Evolutionary conservation across 1,284 basidiomycete species (phyloP).

Genomic region (Porodaedalea pini): DNA sequence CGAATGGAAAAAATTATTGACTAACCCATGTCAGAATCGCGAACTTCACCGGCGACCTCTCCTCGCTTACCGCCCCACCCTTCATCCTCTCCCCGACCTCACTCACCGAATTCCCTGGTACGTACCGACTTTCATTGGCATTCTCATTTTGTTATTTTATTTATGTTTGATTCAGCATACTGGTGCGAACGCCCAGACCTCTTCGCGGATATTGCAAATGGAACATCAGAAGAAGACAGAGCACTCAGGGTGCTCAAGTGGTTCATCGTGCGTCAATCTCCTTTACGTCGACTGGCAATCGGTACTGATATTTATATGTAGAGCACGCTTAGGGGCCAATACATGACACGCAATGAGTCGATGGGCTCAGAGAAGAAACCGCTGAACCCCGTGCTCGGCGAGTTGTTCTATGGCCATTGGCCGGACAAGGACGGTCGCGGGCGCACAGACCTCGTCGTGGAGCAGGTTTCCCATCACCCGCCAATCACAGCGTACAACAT

Average conservation of each 20-base stretch:
- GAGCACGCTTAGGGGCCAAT: constrained; percentile 92
- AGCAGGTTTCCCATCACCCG: constrained; percentile 96
- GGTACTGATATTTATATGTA: constrained; percentile 27
- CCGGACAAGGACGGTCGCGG: constrained; percentile 77
- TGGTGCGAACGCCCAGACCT: constrained; percentile 89
- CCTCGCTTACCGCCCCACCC: constrained; percentile 90
- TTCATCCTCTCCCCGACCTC: constrained; percentile 88
- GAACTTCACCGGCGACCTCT: constrained; percentile 88
- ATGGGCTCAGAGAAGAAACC: constrained; percentile 99
- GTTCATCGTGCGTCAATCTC: constrained; percentile 72
- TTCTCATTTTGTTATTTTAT: not conserved
- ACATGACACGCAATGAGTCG: constrained; percentile 88
- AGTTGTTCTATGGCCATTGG: constrained; percentile 94
- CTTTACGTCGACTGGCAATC: constrained; percentile 10
- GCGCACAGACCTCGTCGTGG: constrained; percentile 85
- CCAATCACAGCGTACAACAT: constrained; percentile 86
- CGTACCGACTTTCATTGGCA: constrained; percentile 25
- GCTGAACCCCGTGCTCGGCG: constrained; percentile 93
- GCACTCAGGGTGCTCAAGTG: constrained; percentile 78
- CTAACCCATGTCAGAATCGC: constrained; percentile 51
- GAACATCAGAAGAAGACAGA: constrained; percentile 66
- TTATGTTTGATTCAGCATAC: constrained; percentile 52
- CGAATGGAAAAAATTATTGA: not conserved
- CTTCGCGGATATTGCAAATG: constrained; percentile 81
- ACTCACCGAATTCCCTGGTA: constrained; percentile 85